Conservation (phyloP, 2,329 filamentous ascomycete genomes). For the Tolypocladium ophioglossoides region DNA sequence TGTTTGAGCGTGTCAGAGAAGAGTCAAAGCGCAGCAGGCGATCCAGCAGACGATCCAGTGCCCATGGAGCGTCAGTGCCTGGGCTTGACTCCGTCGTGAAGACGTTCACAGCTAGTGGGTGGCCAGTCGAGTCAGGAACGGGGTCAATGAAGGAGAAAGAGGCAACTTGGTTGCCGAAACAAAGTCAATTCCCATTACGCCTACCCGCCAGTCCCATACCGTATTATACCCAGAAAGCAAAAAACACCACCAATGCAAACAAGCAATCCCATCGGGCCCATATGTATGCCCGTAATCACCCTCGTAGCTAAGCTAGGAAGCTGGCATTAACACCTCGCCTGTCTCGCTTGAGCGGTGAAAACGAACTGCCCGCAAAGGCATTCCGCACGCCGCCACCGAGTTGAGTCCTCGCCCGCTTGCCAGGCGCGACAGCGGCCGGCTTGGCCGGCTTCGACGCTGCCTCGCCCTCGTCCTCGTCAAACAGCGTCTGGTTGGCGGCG, state of each 20-base stretch:
- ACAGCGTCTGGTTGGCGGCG: slow-evolving; percentile 52
- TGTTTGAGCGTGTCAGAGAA: no score
- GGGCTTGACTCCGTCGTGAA: no score
- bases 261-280: background rate
- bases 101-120: background rate
- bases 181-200: background rate
- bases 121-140: no score
- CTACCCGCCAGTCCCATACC: background rate
- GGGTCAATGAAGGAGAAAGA: no score
- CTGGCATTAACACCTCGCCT: slow-evolving; percentile 51
- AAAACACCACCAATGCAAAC: background rate
- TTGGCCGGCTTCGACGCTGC: slow-evolving; percentile 30
- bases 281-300: background rate
- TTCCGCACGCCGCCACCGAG: slow-evolving; percentile 22
- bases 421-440: background rate
- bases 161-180: background rate
- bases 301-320: slow-evolving; percentile 35
- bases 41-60: no score
- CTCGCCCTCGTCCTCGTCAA: slow-evolving; percentile 50
- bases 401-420: slow-evolving; percentile 5
- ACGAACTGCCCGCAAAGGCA: slow-evolving; percentile 41
- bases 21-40: no score
- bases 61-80: no score
- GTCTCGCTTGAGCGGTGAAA: slow-evolving; percentile 66
- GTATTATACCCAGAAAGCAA: background rate